These are phyloP conservation scores for Lumnitzera racemosa DNA, from an alignment of 345 rosid genomes.

Conservation along the genomic window DNA sequence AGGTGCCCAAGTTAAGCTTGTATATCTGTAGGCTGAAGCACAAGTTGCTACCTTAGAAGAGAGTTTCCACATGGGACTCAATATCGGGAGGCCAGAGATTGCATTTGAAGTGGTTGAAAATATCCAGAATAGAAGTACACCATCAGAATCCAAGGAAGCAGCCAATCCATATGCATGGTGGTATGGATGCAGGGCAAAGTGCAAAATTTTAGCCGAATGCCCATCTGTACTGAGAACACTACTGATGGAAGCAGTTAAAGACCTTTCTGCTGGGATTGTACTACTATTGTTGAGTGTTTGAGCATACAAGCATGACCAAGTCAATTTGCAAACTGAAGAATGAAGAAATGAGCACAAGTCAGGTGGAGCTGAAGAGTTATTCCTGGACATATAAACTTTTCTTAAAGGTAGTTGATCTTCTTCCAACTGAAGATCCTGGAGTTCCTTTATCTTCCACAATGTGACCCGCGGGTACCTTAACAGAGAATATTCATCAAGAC, in stretches of 20 bases:
- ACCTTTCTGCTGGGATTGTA: conserved; percentile 21
- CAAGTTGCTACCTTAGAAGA: conserved; percentile 44
- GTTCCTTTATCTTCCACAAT: conserved; percentile 54
- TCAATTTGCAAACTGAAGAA: conserved; percentile 40
- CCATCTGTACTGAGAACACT: conserved; percentile 44
- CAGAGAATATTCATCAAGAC: conserved; percentile 78
- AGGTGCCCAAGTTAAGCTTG: conserved; percentile 85
- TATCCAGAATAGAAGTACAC: conserved; percentile 68
- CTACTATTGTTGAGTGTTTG: conserved; percentile 18
- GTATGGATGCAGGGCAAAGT: conserved; percentile 56
- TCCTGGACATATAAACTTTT: conserved; percentile 52
- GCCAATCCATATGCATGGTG: conserved; percentile 41
- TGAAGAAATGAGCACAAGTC: conserved; percentile 49
- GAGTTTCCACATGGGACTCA: conserved; percentile 49
- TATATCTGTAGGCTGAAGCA: conserved; percentile 35
- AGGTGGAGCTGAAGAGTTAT: conserved; percentile 49
- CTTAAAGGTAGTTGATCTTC: conserved; percentile 31
- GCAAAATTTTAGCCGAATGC: conserved; percentile 59
- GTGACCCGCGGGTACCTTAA: conserved; percentile 69
- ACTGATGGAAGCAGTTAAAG: conserved; percentile 22
- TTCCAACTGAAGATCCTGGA: conserved; percentile 25
- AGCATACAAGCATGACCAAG: conserved; percentile 46
- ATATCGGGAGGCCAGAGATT: conserved; percentile 33
- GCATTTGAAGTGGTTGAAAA: conserved; percentile 33
- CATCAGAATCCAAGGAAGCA: conserved; percentile 75